These are phyloP conservation scores for Cucurbitaria berberidis DNA, from an alignment of 2,329 filamentous ascomycete genomes.

Conservation along the genomic window DNA sequence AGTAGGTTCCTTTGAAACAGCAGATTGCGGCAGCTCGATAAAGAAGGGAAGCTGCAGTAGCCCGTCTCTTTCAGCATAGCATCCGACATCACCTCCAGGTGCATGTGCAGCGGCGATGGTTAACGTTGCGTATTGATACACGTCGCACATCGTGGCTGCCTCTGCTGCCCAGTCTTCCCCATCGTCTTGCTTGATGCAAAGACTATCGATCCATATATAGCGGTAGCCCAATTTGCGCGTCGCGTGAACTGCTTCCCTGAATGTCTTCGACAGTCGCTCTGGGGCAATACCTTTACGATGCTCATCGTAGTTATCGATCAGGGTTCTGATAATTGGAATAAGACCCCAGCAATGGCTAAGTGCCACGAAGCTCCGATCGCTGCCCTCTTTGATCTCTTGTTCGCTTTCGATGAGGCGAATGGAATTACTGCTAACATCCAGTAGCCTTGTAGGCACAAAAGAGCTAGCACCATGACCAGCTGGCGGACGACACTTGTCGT, in stretches of 20 bases:
- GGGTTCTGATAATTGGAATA: slow-evolving; percentile 25
- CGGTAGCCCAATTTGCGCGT: slow-evolving; percentile 21
- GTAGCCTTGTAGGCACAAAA: slow-evolving; percentile 26
- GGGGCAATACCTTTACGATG: slow-evolving; percentile 14
- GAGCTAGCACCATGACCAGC: neutral
- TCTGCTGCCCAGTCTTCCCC: slow-evolving; percentile 31
- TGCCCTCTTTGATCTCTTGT: slow-evolving; percentile 1
- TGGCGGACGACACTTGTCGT: slow-evolving; percentile 15
- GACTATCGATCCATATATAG: slow-evolving; percentile 27
- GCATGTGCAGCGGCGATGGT: slow-evolving; percentile 34
- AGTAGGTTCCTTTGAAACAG: neutral
- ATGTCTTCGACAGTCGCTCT: slow-evolving; percentile 17
- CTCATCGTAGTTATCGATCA: slow-evolving; percentile 17
- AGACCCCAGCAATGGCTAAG: slow-evolving; percentile 36
- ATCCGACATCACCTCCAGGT: slow-evolving; percentile 22
- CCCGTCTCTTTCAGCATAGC: slow-evolving; percentile 28
- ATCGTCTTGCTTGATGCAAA: slow-evolving; percentile 33
- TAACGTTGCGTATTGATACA: slow-evolving; percentile 29
- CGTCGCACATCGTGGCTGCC: slow-evolving; percentile 31
- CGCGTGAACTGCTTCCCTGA: slow-evolving; percentile 19
- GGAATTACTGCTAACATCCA: slow-evolving; percentile 19
- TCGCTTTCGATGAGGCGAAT: slow-evolving; percentile 18
- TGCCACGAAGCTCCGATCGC: slow-evolving; percentile 19
- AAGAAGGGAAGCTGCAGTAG: slow-evolving; percentile 24
- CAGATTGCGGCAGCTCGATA: slow-evolving; percentile 7